Evolutionary conservation across 441 rosid genomes (phyloP), one percentile per base, ranked within the genome.

Genomic region (Eutrema salsugineum): DNA sequence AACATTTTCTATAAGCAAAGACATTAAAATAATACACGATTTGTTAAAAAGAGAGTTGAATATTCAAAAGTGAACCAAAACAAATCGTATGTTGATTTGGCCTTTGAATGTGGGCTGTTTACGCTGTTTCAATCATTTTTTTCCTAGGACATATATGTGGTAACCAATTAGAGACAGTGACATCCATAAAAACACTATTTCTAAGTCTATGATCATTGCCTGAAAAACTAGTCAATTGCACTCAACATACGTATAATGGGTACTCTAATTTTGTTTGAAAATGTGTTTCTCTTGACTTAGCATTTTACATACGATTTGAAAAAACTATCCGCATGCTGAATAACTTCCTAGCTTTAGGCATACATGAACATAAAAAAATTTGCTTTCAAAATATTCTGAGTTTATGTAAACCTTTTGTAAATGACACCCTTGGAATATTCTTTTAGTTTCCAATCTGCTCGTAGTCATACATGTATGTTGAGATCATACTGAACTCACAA

Each of bases 41-140:
- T 30, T 35, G 11, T 61, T 8, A 17, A 61, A 75, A 61, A 35
- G 65, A 24, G 43, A 44, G 65, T 54, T 75, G 53, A 68, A 46
- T 75, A 0, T 65, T 75, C 78, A 68, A 68, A 75, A 75, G 65
- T 53, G 36, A 61, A 62, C 58, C 73, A 67, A 74, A 51, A 50
- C 68, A 51, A 50, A 74, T 60, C 73, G 60, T 75, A 8, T 53
- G 50, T 60, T 75, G 64, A 68, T 61, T 43, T 36, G 49, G 68
- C 78, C 35, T 51, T 73, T 66, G 61, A 73, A 58, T 73, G 61
- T 66, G 39, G 66, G 8, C 48, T 22, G 73, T 16, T 14, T 58
- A 8, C 30, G 71, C 32, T 44, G 11, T 51, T 60, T 49, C 24
- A 40, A 53, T 3, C 20, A 22, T 2, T 15, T n/a, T 28, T 57